A percentile compares a stretch with the other conserved stretches of the same genome.
Evolutionary conservation across 352 stramenopile species (phyloP).

Genomic region (Globisporangium paroecandrum): DNA sequence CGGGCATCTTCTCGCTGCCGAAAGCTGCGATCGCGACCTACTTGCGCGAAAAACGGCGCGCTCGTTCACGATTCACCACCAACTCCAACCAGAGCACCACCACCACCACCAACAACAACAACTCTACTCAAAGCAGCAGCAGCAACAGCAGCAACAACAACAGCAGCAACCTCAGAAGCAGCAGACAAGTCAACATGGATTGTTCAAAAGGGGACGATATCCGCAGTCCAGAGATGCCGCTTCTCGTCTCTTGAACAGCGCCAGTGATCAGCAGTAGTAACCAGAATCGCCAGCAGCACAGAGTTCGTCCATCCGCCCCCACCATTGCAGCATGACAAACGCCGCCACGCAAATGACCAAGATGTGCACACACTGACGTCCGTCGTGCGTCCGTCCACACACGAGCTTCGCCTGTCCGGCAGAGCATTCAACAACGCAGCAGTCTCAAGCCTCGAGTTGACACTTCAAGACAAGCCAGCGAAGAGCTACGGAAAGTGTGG

Average conservation of each 20-base stretch:
- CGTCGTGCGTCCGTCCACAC: neutral
- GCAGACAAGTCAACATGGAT: neutral
- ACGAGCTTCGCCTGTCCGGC: neutral
- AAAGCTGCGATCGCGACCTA: constrained; percentile 53
- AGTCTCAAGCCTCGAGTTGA: no score
- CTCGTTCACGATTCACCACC: constrained; percentile 9
- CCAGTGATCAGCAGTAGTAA: neutral
- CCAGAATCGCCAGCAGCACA: neutral
- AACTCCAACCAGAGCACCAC: neutral
- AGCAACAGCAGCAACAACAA: neutral
- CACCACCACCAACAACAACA: neutral
- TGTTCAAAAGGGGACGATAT: constrained; percentile 51
- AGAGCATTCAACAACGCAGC: no score
- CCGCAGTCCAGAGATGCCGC: constrained; percentile 27
- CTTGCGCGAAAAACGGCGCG: constrained; percentile 47
- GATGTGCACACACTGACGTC: neutral
- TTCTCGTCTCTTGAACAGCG: neutral
- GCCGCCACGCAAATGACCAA: neutral
- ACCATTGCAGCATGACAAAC: neutral
- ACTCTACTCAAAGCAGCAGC: neutral
- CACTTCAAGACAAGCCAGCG: neutral
- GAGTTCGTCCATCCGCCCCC: neutral
- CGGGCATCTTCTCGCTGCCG: constrained; percentile 43
- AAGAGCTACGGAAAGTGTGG: neutral
- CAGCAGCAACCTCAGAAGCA: neutral